These are phyloP conservation scores for Anisodus acutangulus DNA, from an alignment of 257 asterid species.

Conservation along the genomic window DNA sequence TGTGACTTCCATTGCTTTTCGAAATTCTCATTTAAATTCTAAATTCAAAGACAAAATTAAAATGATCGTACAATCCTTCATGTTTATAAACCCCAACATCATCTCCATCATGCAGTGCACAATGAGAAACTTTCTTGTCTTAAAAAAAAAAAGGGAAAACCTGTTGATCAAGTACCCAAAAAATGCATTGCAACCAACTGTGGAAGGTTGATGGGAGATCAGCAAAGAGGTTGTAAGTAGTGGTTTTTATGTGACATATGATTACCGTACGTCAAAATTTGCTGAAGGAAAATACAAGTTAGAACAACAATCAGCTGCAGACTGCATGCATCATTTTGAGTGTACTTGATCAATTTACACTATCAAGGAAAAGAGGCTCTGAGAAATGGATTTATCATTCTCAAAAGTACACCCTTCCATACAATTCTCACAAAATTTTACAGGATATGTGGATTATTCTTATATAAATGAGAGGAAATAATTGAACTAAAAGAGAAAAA, in stretches of 20 bases:
- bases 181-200: not conserved
- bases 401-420: constrained; percentile 1
- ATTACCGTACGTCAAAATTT: not conserved
- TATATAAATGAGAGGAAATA: constrained; percentile 4
- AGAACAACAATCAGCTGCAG: not conserved
- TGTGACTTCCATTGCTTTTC: not conserved
- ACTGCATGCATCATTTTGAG: not conserved
- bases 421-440: constrained; percentile 24
- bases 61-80: not conserved
- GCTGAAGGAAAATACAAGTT: not conserved
- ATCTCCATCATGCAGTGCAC: constrained; percentile 8
- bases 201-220: not conserved
- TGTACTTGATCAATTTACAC: constrained; percentile 19
- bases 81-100: not conserved
- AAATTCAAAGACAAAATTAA: not conserved
- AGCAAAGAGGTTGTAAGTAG: not conserved
- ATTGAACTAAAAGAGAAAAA: constrained; percentile 32
- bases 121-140: not conserved
- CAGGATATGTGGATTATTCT: constrained; percentile 16
- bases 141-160: not conserved
- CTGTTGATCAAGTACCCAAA: not conserved
- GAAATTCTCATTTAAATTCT: not conserved
- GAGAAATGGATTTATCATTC: constrained; percentile 25
- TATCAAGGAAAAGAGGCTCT: constrained; percentile 13
- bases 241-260: not conserved